These are phyloP conservation scores for Tuber magnatum DNA, from an alignment of 495 filamentous ascomycete genomes.

Conservation along the genomic window DNA sequence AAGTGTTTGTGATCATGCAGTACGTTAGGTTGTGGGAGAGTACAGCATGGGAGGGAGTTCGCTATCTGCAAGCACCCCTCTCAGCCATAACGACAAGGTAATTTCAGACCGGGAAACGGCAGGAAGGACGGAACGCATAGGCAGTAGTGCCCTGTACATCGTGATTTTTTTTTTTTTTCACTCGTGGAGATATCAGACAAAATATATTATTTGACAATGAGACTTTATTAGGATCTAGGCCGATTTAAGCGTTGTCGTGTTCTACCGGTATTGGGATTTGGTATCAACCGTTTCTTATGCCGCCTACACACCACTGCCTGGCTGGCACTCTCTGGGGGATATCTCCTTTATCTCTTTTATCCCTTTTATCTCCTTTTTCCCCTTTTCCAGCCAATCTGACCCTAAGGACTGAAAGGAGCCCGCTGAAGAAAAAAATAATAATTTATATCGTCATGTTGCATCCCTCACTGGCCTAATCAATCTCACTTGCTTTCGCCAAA, in stretches of 20 bases:
- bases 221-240: neutral
- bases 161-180: neutral
- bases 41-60: neutral
- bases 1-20: neutral
- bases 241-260: neutral
- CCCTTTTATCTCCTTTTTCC: neutral
- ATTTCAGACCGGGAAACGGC: neutral
- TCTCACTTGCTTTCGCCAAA: neutral
- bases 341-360: no score
- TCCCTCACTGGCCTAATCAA: neutral
- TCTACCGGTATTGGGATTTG: neutral
- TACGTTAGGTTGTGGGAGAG: neutral
- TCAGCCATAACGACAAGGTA: neutral
- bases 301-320: neutral
- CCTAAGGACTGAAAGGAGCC: neutral
- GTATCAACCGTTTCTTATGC: neutral
- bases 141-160: neutral
- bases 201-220: neutral
- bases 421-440: slow-evolving; percentile 6
- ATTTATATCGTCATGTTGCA: slow-evolving; percentile 20
- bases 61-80: neutral
- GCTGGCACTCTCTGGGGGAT: neutral
- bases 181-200: neutral
- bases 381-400: neutral
- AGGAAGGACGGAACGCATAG: neutral